Conservation (phyloP, 2,329 filamentous ascomycete species). For the Colletotrichum plurivorum region DNA sequence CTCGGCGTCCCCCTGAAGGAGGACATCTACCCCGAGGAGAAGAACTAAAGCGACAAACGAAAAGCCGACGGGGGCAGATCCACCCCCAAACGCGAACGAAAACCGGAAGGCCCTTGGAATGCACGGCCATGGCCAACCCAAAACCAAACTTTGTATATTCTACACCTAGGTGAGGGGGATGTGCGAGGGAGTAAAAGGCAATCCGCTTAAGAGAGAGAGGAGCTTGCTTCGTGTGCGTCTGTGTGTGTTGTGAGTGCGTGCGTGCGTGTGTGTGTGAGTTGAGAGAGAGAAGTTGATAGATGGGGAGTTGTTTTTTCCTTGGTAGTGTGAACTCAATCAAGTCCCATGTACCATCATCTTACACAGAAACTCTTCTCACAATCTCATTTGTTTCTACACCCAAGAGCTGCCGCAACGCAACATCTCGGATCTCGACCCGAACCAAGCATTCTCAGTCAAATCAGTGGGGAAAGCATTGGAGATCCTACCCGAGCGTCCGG, state of each 20-base stretch:
- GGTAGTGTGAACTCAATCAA: slow-evolving; percentile 40
- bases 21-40: slow-evolving; percentile 84
- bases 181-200: slow-evolving; percentile 28
- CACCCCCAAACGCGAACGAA: not conserved
- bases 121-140: slow-evolving; percentile 16
- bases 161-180: slow-evolving; percentile 43
- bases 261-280: slow-evolving; percentile 2
- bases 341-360: slow-evolving; percentile 34
- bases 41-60: slow-evolving; percentile 52
- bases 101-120: slow-evolving; percentile 23
- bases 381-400: slow-evolving; percentile 23
- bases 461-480: slow-evolving; percentile 8
- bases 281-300: slow-evolving; percentile 41
- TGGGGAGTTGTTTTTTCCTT: slow-evolving; percentile 25
- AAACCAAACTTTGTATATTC: slow-evolving; percentile 53
- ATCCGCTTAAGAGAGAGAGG: slow-evolving; percentile 24
- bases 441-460: slow-evolving; percentile 9
- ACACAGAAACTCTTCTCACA: slow-evolving; percentile 12
- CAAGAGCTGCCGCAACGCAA: not conserved
- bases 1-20: slow-evolving; percentile 93
- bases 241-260: slow-evolving; percentile 8
- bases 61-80: not conserved
- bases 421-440: not conserved
- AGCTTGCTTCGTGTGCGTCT: slow-evolving; percentile 26
- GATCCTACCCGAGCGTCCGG: not conserved